Conservation (phyloP, 208 protist species). For the Leptomonas seymouri region DNA sequence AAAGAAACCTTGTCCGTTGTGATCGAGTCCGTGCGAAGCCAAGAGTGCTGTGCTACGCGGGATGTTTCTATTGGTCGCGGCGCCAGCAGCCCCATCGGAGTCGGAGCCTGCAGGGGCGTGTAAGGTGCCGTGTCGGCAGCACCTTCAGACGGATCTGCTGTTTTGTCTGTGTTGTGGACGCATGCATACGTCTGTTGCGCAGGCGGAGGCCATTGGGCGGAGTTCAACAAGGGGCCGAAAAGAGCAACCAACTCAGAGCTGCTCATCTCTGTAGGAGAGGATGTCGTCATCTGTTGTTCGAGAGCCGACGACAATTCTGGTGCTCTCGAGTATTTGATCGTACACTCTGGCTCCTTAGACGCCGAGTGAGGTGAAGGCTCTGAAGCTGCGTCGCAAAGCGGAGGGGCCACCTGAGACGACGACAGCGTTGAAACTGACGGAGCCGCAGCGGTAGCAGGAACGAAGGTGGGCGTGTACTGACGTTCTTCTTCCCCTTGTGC, state of each 20-base stretch:
- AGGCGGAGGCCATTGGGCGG: background rate
- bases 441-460: background rate
- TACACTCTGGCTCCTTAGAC: too few relatives aligned
- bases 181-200: too few relatives aligned
- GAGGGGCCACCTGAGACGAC: background rate
- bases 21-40: background rate
- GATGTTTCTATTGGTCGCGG: background rate
- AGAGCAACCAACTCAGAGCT: background rate
- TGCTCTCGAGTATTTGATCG: too few relatives aligned
- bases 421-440: background rate
- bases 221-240: background rate
- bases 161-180: too few relatives aligned
- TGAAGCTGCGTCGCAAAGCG: background rate
- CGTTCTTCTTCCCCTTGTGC: background rate
- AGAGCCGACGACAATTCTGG: too few relatives aligned
- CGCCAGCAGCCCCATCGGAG: conserved; percentile 14
- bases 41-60: background rate
- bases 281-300: too few relatives aligned
- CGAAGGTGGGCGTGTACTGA: conserved; percentile 5
- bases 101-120: background rate
- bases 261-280: background rate
- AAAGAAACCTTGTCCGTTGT: background rate
- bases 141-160: background rate
- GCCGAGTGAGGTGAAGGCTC: background rate
- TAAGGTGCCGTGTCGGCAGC: background rate